phyloP scores from a whole-genome alignment of 2,329 filamentous ascomycete species.

The Aspergillus uvarum region DNA sequence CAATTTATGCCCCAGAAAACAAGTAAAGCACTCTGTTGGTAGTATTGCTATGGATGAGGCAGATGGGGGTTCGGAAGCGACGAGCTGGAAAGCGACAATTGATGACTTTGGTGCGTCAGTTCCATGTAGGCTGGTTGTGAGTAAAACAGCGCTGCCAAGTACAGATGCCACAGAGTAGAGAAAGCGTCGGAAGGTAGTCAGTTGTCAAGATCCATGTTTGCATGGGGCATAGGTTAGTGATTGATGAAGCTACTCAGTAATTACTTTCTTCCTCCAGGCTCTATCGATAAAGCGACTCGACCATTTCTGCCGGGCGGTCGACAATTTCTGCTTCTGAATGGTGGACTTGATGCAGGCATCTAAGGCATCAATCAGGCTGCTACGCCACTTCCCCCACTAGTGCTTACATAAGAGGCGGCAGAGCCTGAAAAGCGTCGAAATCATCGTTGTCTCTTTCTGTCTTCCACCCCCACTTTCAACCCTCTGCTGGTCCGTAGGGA shows the following conservation, averaged over 20 bases:
- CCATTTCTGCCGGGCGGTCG: constrained; percentile 20
- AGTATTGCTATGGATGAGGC: not conserved
- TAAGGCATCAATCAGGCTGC: constrained; percentile 30
- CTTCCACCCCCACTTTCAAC: constrained; percentile 21
- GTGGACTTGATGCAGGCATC: constrained; percentile 15
- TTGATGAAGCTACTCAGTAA: not conserved
- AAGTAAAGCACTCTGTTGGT: not conserved
- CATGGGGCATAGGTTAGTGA: not conserved
- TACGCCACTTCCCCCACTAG: constrained; percentile 21
- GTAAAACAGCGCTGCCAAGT: no score
- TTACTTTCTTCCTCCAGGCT: not conserved
- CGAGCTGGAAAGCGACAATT: not conserved
- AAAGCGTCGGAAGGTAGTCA: no score
- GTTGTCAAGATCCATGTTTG: not conserved
- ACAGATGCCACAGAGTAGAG: no score
- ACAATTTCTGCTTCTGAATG: constrained; percentile 6
- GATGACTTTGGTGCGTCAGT: no score
- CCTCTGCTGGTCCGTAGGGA: constrained; percentile 15
- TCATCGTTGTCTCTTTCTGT: constrained; percentile 21
- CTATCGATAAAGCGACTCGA: constrained; percentile 10
- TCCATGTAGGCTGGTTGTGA: no score
- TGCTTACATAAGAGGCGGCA: constrained; percentile 19
- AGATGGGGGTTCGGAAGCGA: not conserved
- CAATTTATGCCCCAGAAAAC: not conserved
- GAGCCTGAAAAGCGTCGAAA: constrained; percentile 22